Base-by-base conservation (phyloP, 2,329 filamentous ascomycete species). In the Phialocephala subalpina region DNA sequence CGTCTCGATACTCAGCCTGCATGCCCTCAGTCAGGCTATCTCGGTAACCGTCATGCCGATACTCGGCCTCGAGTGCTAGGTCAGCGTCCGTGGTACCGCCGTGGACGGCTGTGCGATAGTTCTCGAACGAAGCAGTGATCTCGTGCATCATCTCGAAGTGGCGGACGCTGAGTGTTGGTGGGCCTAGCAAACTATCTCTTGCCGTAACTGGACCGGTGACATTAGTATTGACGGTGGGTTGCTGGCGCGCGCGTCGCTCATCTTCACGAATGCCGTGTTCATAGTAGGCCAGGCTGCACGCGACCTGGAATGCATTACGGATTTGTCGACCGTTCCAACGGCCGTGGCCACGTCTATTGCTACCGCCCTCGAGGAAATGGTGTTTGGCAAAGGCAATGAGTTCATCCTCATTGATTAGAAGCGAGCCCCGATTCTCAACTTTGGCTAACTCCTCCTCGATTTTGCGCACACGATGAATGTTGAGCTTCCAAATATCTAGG, bases 251-350 rank as follows among this genome's bases (percentile, higher is more conserved):
- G n/a, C n/a, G n/a, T n/a, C n/a, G n/a, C n/a, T n/a, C n/a, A n/a
- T n/a, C n/a, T n/a, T n/a, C n/a, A n/a, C n/a, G n/a, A n/a, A n/a
- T n/a, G n/a, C n/a, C n/a, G n/a, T n/a, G n/a, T n/a, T 47, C 58
- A 18, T 47, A 27, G 16, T 60, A 42, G 27, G 73, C 74, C n/a
- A 76, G 70, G 5, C 72, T 64, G 36, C 72, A 62, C 0, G 74
- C 74, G 5, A 69, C 73, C 47, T 75, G 74, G 58, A 74, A 72
- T 5, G 73, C 73, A 63, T 75, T 76, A 18, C 68, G 63, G 40
- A 76, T 73, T 60, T 76, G 71, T 14, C 74, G 67, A 11, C 74
- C 74, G 49, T 76, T 76, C 72, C 72, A 74, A 5, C 22, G 53
- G 11, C 14, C 52, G 14, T 29, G n/a, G 22, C 6, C 9, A 14